phyloP scores from a whole-genome alignment of 140 eudicot genomes.

The Flaveria floridana region DNA sequence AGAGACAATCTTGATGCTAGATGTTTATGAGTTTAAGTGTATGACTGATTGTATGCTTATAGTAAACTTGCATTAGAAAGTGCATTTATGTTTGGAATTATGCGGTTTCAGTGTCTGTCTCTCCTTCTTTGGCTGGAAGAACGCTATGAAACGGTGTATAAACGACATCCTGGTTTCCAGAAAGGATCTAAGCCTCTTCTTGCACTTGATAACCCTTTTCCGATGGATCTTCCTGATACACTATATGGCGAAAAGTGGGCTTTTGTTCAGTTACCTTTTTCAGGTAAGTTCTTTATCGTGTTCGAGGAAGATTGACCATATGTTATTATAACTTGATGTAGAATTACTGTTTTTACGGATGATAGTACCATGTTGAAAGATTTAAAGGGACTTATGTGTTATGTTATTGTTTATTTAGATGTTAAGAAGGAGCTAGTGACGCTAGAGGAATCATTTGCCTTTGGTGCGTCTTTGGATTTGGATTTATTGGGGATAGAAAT shows the following conservation, averaged over 20 bases:
- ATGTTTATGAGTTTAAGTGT: background rate
- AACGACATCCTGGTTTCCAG: constrained; percentile 84
- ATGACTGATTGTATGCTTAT: background rate
- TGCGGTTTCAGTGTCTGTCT: constrained; percentile 65
- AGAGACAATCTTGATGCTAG: background rate
- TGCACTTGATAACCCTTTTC: constrained; percentile 92
- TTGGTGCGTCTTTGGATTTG: constrained; percentile 83
- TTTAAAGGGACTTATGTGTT: background rate
- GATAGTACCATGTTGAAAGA: background rate
- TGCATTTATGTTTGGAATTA: constrained; percentile 7
- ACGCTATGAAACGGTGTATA: constrained; percentile 80
- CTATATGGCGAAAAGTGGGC: constrained; percentile 97
- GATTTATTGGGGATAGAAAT: constrained; percentile 87
- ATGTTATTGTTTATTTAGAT: constrained; percentile 41
- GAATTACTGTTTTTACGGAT: background rate
- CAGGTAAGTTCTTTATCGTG: constrained; percentile 49
- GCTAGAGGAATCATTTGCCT: constrained; percentile 51
- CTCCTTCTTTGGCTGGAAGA: constrained; percentile 96
- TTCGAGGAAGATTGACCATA: background rate
- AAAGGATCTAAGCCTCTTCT: constrained; percentile 89
- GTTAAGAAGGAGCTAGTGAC: constrained; percentile 71
- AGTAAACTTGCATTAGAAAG: background rate
- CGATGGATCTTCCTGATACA: constrained; percentile 89
- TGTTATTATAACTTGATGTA: constrained; percentile 1
- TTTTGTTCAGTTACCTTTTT: constrained; percentile 86